Evolutionary conservation across 1,139 yeast genomes (phyloP).

Genomic region (Geotrichum cucujoidarum): DNA sequence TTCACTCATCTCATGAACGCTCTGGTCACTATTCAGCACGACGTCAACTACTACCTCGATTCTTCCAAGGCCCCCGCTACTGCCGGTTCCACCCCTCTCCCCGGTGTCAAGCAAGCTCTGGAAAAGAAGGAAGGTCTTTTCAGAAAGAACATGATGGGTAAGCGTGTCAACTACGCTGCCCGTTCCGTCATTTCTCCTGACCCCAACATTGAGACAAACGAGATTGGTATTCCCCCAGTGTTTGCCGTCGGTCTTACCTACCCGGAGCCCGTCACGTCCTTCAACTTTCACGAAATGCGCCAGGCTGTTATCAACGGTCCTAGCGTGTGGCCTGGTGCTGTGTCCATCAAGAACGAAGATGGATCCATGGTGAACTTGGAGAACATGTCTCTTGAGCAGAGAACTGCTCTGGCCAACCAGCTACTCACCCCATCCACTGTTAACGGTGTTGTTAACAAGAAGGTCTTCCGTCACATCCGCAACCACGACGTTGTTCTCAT

Average conservation of each 20-base stretch:
- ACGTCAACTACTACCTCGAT: slow-evolving; percentile 90
- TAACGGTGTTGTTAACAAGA: slow-evolving; percentile 67
- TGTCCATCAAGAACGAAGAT: slow-evolving; percentile 92
- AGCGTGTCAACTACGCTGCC: slow-evolving; percentile 97
- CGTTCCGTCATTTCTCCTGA: slow-evolving; percentile 99
- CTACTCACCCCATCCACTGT: slow-evolving; percentile 73
- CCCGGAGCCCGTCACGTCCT: slow-evolving; percentile 97
- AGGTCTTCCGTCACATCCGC: slow-evolving; percentile 88
- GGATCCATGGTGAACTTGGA: slow-evolving; percentile 79
- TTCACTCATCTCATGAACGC: slow-evolving; percentile 92
- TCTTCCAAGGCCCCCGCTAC: slow-evolving; percentile 78
- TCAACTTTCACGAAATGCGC: slow-evolving; percentile 84
- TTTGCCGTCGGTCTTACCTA: slow-evolving; percentile 92
- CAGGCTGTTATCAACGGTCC: slow-evolving; percentile 98
- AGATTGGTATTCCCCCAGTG: slow-evolving; percentile 98
- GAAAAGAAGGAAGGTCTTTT: slow-evolving; percentile 98
- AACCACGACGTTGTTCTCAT: slow-evolving; percentile 93
- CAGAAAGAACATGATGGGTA: slow-evolving; percentile 99
- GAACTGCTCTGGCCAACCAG: slow-evolving; percentile 95
- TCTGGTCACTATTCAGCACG: slow-evolving; percentile 90
- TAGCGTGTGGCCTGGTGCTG: slow-evolving; percentile 97
- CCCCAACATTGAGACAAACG: slow-evolving; percentile 95
- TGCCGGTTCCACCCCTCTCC: slow-evolving; percentile 69
- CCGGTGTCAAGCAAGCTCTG: slow-evolving; percentile 95
- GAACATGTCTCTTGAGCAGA: slow-evolving; percentile 88